These are phyloP conservation scores for Ochetophila trinervis DNA, from an alignment of 306 rosid genomes.

Conservation along the genomic window DNA sequence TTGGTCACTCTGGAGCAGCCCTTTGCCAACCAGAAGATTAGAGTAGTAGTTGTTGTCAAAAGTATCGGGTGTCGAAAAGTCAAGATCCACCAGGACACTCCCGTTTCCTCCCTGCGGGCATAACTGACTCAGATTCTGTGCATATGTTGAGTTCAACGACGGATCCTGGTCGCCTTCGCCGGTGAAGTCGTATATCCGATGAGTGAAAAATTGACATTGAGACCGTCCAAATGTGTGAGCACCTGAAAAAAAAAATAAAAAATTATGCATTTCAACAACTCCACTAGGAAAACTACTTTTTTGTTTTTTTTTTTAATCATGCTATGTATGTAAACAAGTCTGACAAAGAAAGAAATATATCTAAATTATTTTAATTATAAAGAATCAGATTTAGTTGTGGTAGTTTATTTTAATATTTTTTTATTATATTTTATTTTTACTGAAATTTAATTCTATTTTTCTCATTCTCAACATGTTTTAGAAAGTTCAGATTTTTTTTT, in stretches of 20 bases:
- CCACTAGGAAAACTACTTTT: no score
- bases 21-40: slow-evolving; percentile 4
- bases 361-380: no score
- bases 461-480: no score
- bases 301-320: no score
- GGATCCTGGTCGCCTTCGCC: slow-evolving; percentile 1
- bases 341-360: no score
- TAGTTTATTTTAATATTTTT: no score
- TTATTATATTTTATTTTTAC: no score
- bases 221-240: slow-evolving; percentile 32
- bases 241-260: neutral
- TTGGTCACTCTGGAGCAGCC: slow-evolving; percentile 22
- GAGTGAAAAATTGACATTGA: neutral
- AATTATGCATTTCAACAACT: no score
- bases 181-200: neutral
- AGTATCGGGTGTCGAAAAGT: neutral
- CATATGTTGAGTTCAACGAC: slow-evolving; percentile 15
- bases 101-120: slow-evolving; percentile 16
- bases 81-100: slow-evolving; percentile 1
- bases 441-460: no score
- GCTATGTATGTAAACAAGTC: no score
- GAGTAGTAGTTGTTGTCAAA: slow-evolving; percentile 21
- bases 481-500: no score
- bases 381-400: no score
- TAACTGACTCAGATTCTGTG: neutral